Conservation (phyloP, 2,329 filamentous ascomycete genomes). For the Clarireedia paspali region DNA sequence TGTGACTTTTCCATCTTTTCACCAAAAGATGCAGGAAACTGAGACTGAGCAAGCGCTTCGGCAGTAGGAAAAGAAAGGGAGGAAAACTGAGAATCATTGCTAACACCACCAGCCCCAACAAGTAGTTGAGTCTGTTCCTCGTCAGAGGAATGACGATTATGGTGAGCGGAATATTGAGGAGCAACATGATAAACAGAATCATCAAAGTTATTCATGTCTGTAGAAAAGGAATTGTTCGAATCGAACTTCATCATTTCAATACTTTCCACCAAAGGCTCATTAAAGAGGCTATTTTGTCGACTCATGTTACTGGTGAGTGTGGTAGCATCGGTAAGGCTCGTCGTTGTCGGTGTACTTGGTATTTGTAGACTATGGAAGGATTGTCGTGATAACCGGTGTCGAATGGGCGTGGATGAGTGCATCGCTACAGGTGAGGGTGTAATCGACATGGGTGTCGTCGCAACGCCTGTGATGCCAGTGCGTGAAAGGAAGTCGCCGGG, state of each 20-base stretch:
- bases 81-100: constrained; percentile 27
- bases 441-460: constrained; percentile 16
- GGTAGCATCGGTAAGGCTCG: constrained; percentile 27
- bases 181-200: constrained; percentile 23
- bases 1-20: constrained; percentile 29
- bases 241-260: constrained; percentile 29
- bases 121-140: constrained; percentile 29
- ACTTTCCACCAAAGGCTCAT: constrained; percentile 26
- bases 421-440: constrained; percentile 11
- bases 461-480: constrained; percentile 8
- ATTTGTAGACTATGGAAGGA: constrained; percentile 19
- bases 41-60: constrained; percentile 16
- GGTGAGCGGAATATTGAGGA: constrained; percentile 22
- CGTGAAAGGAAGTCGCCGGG: constrained; percentile 22
- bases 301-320: constrained; percentile 29
- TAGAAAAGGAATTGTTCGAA: constrained; percentile 26
- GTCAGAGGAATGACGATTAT: constrained; percentile 24
- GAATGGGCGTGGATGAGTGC: constrained; percentile 3
- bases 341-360: constrained; percentile 26
- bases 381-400: constrained; percentile 14
- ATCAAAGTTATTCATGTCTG: constrained; percentile 23
- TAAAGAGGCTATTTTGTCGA: constrained; percentile 28
- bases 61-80: constrained; percentile 22
- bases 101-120: constrained; percentile 27
- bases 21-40: constrained; percentile 21